Evolutionary conservation across 345 rosid genomes (phyloP).

Genomic region (Citrus hindsii): DNA sequence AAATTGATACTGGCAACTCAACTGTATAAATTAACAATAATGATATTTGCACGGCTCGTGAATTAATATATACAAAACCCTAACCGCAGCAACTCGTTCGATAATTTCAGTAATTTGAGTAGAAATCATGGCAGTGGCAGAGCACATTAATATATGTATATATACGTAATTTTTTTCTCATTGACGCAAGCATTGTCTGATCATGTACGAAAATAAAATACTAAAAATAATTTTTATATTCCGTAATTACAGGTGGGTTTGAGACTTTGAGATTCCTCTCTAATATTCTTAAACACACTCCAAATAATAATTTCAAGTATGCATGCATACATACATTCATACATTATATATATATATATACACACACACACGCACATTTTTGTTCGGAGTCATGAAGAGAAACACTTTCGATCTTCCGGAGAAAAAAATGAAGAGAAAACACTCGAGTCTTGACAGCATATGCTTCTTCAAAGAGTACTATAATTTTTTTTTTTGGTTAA

Average conservation of each 20-base stretch:
- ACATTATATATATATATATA: too few species aligned
- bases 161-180: background rate
- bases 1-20: too few species aligned
- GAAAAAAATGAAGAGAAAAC: too few species aligned
- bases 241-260: background rate
- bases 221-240: background rate
- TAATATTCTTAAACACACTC: background rate
- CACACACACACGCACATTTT: too few species aligned
- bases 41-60: too few species aligned
- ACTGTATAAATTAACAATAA: too few species aligned
- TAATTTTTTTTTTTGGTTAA: too few species aligned
- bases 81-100: background rate
- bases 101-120: background rate
- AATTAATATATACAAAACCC: background rate
- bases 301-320: too few species aligned
- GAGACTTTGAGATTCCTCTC: background rate
- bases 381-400: too few species aligned
- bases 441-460: background rate
- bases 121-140: background rate
- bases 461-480: background rate
- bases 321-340: rapidly evolving
- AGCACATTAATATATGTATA: too few species aligned
- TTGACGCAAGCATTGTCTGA: background rate
- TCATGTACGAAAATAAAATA: background rate
- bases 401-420: too few species aligned